phyloP scores from a whole-genome alignment of 2,329 filamentous ascomycete genomes.

The Alternaria novae-zelandiae region DNA sequence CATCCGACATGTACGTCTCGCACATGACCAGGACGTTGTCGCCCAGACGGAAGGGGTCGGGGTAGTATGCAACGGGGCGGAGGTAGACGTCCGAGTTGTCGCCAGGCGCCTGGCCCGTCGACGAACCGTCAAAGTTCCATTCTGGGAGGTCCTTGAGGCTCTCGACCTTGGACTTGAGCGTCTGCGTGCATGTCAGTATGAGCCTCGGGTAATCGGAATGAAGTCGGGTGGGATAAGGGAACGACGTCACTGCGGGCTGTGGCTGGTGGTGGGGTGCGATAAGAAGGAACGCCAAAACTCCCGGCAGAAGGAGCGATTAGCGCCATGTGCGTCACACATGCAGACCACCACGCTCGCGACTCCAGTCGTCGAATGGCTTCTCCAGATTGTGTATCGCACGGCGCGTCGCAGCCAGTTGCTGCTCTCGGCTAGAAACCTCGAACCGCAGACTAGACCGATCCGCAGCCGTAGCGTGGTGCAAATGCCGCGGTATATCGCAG shows the following conservation, averaged over 20 bases:
- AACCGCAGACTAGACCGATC: conserved; percentile 4
- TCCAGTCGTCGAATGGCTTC: conserved; percentile 8
- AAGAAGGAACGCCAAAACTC: conserved; percentile 30
- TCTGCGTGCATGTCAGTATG: conserved; percentile 56
- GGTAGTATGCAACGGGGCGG: conserved; percentile 84
- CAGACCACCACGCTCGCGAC: conserved; percentile 16
- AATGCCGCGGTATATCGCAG: conserved; percentile 14
- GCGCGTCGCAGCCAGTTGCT: conserved; percentile 3
- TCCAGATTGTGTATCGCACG: conserved; percentile 13
- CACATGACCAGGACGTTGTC: conserved; percentile 94
- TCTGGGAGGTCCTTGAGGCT: conserved; percentile 72
- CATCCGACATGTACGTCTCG: conserved; percentile 94
- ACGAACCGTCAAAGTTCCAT: conserved; percentile 89
- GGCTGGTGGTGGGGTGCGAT: conserved; percentile 46
- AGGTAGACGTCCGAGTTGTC: conserved; percentile 99
- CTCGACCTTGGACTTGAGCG: conserved; percentile 64
- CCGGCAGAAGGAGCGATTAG: conserved; percentile 21
- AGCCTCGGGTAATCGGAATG: conserved; percentile 4
- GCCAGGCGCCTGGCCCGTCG: conserved; percentile 88
- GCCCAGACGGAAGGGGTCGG: conserved; percentile 86
- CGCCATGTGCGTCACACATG: conserved; percentile 29
- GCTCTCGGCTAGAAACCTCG: conserved; percentile 3
- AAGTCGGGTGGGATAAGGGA: conserved; percentile 8
- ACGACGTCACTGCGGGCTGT: conserved; percentile 13
- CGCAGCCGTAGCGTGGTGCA: conserved; percentile 1